Conservation (phyloP, 2,329 filamentous ascomycete species). For the Microcyclosporella mali region DNA sequence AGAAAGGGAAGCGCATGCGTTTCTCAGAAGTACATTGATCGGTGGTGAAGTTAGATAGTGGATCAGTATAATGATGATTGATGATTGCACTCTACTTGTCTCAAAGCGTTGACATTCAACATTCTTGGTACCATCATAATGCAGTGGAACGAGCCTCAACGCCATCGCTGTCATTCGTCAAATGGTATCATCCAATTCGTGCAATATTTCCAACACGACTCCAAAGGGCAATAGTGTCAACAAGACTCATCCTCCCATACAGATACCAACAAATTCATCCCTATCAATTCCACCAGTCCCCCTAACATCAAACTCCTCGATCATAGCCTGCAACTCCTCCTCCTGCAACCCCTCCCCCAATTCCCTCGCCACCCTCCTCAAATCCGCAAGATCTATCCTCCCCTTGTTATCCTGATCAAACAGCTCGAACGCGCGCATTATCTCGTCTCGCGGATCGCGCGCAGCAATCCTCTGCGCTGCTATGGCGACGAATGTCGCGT, state of each 20-base stretch:
- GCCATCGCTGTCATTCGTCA: slow-evolving; percentile 2
- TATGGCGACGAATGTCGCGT: slow-evolving; percentile 66
- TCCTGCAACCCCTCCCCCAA: slow-evolving; percentile 89
- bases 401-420: slow-evolving; percentile 94
- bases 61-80: not conserved
- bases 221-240: not conserved
- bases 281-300: slow-evolving; percentile 71
- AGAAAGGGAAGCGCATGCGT: slow-evolving; percentile 13
- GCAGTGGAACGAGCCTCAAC: not conserved
- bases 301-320: slow-evolving; percentile 94
- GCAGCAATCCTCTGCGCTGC: slow-evolving; percentile 71
- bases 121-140: not conserved
- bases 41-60: no score
- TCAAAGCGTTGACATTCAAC: not conserved
- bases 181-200: not conserved
- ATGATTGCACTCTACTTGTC: not conserved
- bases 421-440: slow-evolving; percentile 80
- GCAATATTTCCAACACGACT: not conserved
- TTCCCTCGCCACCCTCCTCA: slow-evolving; percentile 81
- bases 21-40: no score
- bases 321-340: slow-evolving; percentile 89
- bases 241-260: slow-evolving; percentile 39
- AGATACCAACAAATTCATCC: slow-evolving; percentile 63
- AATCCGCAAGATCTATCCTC: slow-evolving; percentile 79
- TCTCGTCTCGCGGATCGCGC: slow-evolving; percentile 85